phyloP scores from a whole-genome alignment of 129 eudicot species.

The Ambrosia trifida region DNA sequence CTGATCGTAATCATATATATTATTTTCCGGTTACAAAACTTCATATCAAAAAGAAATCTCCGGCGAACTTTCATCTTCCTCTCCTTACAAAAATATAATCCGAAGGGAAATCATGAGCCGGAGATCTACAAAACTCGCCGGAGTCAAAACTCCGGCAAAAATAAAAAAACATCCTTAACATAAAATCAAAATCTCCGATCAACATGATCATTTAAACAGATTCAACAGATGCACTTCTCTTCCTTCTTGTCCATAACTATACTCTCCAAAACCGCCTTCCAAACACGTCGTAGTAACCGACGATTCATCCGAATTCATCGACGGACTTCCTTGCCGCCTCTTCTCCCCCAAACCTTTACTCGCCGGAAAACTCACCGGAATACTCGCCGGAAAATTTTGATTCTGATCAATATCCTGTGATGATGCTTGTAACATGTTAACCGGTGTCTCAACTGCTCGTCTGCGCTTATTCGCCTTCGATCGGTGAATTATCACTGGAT shows the following conservation, averaged over 20 bases:
- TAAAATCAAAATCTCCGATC: slow-evolving; percentile 21
- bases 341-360: slow-evolving; percentile 33
- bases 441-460: slow-evolving; percentile 24
- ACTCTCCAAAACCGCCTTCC: slow-evolving; percentile 43
- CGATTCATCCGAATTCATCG: slow-evolving; percentile 82
- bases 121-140: slow-evolving; percentile 48
- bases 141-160: slow-evolving; percentile 39
- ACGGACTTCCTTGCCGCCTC: slow-evolving; percentile 74
- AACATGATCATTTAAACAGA: slow-evolving; percentile 46
- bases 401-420: slow-evolving; percentile 54
- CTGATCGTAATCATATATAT: not conserved
- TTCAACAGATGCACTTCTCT: slow-evolving; percentile 53
- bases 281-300: slow-evolving; percentile 68
- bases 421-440: not conserved
- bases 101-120: slow-evolving; percentile 74
- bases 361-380: slow-evolving; percentile 10
- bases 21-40: slow-evolving; percentile 15
- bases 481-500: slow-evolving; percentile 19
- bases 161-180: not conserved
- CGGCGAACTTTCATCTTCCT: slow-evolving; percentile 74
- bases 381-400: slow-evolving; percentile 23
- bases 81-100: slow-evolving; percentile 30
- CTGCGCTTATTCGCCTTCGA: slow-evolving; percentile 50
- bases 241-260: slow-evolving; percentile 27
- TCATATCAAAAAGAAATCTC: slow-evolving; percentile 26